phyloP scores from a whole-genome alignment of 179 eudicot species.

The Spergularia azorica region DNA sequence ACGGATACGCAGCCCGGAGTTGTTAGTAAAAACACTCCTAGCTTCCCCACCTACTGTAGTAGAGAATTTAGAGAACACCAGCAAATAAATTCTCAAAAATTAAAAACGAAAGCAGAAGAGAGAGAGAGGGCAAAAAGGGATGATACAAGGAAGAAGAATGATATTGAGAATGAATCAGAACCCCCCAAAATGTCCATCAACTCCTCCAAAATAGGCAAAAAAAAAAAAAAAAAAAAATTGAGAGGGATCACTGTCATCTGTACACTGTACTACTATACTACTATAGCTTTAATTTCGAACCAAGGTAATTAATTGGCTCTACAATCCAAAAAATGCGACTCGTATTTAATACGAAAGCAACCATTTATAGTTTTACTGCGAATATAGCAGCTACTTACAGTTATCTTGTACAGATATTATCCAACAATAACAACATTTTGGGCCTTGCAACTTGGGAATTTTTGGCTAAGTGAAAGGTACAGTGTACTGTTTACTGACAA shows the following conservation, averaged over 20 bases:
- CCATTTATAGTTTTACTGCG: slow-evolving; percentile 14
- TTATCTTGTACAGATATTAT: not conserved
- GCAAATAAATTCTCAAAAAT: not conserved
- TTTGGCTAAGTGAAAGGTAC: not conserved
- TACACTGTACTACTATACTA: too few species aligned
- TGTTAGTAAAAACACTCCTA: too few species aligned
- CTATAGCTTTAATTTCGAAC: slow-evolving; percentile 4
- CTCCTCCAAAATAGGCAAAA: not conserved
- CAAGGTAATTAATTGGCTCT: slow-evolving; percentile 12
- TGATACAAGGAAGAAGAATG: slow-evolving; percentile 29
- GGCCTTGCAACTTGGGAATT: not conserved
- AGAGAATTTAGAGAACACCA: not conserved
- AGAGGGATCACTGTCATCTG: not conserved
- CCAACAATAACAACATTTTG: slow-evolving; percentile 15
- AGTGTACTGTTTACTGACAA: too few species aligned
- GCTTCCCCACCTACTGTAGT: not conserved
- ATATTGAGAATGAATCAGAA: slow-evolving; percentile 12
- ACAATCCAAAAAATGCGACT: slow-evolving; percentile 28
- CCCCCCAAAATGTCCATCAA: not conserved
- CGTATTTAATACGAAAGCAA: slow-evolving; percentile 29
- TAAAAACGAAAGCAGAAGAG: not conserved
- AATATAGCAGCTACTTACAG: not conserved
- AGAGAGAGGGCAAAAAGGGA: slow-evolving; percentile 18
- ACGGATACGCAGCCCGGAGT: too few species aligned
- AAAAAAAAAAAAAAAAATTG: not conserved